Evolutionary conservation across 2,329 filamentous ascomycete species (phyloP).

Genomic region (Pseudofabraea citricarpa): DNA sequence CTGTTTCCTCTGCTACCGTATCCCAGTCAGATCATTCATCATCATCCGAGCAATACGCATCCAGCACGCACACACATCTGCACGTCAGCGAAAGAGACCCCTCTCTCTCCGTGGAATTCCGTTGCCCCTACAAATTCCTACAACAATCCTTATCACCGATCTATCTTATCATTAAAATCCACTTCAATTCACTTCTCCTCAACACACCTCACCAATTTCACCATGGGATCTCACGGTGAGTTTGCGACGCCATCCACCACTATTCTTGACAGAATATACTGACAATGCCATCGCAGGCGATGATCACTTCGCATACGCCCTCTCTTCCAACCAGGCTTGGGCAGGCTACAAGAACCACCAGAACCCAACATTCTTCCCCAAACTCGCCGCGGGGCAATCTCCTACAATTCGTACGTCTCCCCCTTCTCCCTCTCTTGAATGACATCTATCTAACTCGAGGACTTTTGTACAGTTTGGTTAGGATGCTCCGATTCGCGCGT

Average conservation of each 20-base stretch:
- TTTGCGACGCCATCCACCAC: not conserved
- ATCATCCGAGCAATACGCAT: too few species aligned
- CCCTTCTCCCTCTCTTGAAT: too few species aligned
- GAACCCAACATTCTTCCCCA: slow-evolving; percentile 68
- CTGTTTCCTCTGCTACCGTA: too few species aligned
- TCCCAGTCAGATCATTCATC: too few species aligned
- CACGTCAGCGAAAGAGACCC: too few species aligned
- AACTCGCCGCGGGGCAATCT: slow-evolving; percentile 61
- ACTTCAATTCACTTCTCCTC: too few species aligned
- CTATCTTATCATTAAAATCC: too few species aligned
- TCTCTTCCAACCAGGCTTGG: slow-evolving; percentile 69
- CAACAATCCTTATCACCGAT: not conserved
- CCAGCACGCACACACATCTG: too few species aligned
- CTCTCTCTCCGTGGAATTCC: too few species aligned
- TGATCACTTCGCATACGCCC: slow-evolving; percentile 57
- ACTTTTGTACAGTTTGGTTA: slow-evolving; percentile 62
- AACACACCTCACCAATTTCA: too few species aligned
- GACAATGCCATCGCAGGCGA: slow-evolving; percentile 18
- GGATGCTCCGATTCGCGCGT: slow-evolving; percentile 84
- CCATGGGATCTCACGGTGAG: not conserved
- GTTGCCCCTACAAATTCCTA: too few species aligned
- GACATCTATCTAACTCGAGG: too few species aligned
- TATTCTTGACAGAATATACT: not conserved
- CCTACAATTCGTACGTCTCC: slow-evolving; percentile 51
- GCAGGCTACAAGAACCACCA: slow-evolving; percentile 58